These are phyloP conservation scores for Chaetomium olivaceum DNA, from an alignment of 2,329 filamentous ascomycete genomes.

Conservation along the genomic window DNA sequence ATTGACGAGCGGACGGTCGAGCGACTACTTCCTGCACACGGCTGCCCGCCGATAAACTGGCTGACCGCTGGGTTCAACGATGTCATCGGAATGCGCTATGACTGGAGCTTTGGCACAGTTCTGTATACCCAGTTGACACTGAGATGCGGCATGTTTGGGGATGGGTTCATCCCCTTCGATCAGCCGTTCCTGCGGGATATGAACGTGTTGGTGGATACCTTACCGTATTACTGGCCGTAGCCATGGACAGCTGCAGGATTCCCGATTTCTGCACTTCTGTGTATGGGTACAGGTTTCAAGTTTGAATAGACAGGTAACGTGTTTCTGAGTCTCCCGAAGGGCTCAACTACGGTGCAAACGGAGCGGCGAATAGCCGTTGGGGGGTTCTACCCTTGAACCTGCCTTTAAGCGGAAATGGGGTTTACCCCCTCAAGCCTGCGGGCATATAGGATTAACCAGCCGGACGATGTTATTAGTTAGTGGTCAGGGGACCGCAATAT, in stretches of 20 bases:
- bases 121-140: not conserved
- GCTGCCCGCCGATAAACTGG: not conserved
- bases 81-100: not conserved
- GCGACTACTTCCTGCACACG: not conserved
- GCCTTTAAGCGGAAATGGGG: constrained; percentile 15
- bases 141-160: not conserved
- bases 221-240: not conserved
- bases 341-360: not conserved
- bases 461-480: not conserved
- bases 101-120: not conserved
- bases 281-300: no score
- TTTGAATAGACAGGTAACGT: no score
- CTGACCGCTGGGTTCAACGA: not conserved
- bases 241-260: no score
- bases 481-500: constrained; percentile 19
- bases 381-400: not conserved
- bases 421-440: constrained; percentile 29
- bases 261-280: no score
- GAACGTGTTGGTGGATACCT: not conserved
- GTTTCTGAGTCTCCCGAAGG: not conserved
- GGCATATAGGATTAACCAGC: constrained; percentile 22
- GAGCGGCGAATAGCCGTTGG: not conserved
- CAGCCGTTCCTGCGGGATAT: no score
- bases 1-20: not conserved
- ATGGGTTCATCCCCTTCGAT: not conserved